Conservation (phyloP, 768 basidiomycete species). For the Coprinopsis strossmayeri region DNA sequence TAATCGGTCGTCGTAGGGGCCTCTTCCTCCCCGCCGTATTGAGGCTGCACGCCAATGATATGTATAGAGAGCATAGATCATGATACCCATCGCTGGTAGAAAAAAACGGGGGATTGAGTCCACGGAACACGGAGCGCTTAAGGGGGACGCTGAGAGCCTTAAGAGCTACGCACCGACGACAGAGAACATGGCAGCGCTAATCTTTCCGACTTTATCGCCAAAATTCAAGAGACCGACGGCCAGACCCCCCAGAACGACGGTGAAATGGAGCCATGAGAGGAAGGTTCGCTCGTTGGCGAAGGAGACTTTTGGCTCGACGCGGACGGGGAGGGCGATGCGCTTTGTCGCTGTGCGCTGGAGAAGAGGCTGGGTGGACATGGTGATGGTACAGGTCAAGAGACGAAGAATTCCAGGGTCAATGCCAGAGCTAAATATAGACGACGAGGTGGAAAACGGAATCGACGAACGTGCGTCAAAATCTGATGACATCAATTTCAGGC, state of each 20-base stretch:
- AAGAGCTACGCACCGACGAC: slow-evolving; percentile 59
- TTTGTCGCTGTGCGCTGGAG: slow-evolving; percentile 92
- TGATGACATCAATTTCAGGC: background rate
- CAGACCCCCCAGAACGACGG: slow-evolving; percentile 93
- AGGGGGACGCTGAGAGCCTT: background rate
- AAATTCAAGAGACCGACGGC: slow-evolving; percentile 96
- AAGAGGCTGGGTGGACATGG: slow-evolving; percentile 96
- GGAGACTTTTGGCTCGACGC: slow-evolving; percentile 91
- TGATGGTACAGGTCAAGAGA: background rate
- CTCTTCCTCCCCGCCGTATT: slow-evolving; percentile 85
- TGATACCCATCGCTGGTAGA: slow-evolving; percentile 82
- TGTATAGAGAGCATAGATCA: slow-evolving; percentile 92
- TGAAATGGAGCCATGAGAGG: slow-evolving; percentile 97
- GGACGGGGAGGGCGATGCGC: slow-evolving; percentile 93
- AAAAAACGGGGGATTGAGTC: background rate
- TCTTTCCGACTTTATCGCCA: slow-evolving; percentile 95
- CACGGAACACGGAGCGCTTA: background rate
- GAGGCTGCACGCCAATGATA: slow-evolving; percentile 96
- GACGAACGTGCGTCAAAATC: background rate
- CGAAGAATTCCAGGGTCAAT: background rate
- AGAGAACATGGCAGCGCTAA: slow-evolving; percentile 95
- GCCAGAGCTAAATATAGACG: background rate
- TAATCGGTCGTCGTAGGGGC: slow-evolving; percentile 93
- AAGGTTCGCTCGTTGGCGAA: slow-evolving; percentile 96
- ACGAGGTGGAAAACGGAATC: background rate